These are phyloP conservation scores for Alternaria hordeiaustralica DNA, from an alignment of 2,329 filamentous ascomycete species.

Conservation along the genomic window DNA sequence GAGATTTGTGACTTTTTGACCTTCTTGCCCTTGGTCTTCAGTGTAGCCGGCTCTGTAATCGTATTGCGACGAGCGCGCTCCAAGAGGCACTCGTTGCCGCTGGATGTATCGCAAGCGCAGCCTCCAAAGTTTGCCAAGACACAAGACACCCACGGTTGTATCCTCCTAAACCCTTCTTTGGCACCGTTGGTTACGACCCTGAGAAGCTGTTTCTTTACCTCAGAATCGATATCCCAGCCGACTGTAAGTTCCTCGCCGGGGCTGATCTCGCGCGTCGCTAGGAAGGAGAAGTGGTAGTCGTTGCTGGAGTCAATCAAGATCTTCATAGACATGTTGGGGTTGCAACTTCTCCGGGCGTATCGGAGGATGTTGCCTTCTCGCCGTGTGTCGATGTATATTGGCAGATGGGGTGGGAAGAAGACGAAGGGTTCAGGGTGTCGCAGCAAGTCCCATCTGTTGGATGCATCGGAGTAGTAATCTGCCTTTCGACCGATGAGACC, in stretches of 20 bases:
- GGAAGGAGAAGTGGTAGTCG: slow-evolving; percentile 88
- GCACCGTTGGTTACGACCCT: slow-evolving; percentile 69
- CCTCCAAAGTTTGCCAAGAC: slow-evolving; percentile 80
- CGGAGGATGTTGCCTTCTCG: slow-evolving; percentile 84
- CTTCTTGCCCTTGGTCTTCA: slow-evolving; percentile 57
- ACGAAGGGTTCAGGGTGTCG: slow-evolving; percentile 61
- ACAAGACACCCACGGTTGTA: slow-evolving; percentile 70
- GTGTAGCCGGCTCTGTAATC: slow-evolving; percentile 30
- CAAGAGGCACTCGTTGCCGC: slow-evolving; percentile 45
- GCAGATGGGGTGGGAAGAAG: slow-evolving; percentile 80
- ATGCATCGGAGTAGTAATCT: slow-evolving; percentile 55
- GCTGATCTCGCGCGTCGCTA: slow-evolving; percentile 81
- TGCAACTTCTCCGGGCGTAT: slow-evolving; percentile 91
- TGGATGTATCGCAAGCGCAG: slow-evolving; percentile 70
- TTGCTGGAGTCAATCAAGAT: slow-evolving; percentile 76
- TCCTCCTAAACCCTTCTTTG: slow-evolving; percentile 64
- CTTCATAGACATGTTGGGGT: slow-evolving; percentile 85
- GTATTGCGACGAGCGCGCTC: slow-evolving; percentile 45
- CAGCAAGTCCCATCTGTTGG: slow-evolving; percentile 56
- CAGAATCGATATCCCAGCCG: slow-evolving; percentile 62
- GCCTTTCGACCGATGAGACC: slow-evolving; percentile 56
- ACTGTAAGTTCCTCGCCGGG: slow-evolving; percentile 71
- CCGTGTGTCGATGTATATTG: slow-evolving; percentile 91
- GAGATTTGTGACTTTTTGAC: slow-evolving; percentile 59
- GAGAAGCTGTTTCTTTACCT: slow-evolving; percentile 62